Conservation (phyloP, 345 rosid species). For the Salix koriyanagi region DNA sequence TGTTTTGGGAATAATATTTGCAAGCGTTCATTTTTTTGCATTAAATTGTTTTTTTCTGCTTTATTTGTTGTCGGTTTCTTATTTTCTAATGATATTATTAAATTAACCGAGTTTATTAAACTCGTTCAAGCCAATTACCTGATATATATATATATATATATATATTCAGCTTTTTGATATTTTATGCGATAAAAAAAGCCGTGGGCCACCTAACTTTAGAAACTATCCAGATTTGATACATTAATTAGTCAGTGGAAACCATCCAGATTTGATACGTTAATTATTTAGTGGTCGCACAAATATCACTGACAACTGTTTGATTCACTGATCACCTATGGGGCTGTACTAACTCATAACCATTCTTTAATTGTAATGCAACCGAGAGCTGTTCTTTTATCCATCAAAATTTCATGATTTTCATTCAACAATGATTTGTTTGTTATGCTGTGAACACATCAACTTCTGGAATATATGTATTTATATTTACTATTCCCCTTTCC, state of each 20-base stretch:
- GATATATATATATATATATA: too few species aligned
- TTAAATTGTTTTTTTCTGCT: too few species aligned
- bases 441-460: neutral
- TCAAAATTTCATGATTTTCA: neutral
- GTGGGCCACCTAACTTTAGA: too few species aligned
- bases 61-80: too few species aligned
- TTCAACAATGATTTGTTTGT: conserved; percentile 6
- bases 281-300: neutral
- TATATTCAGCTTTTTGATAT: too few species aligned
- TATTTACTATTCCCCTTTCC: neutral
- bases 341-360: neutral
- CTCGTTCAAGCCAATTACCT: too few species aligned
- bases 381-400: neutral
- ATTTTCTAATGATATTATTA: too few species aligned
- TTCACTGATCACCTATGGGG: neutral
- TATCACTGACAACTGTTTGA: neutral
- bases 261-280: neutral
- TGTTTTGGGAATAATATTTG: too few species aligned
- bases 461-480: conserved; percentile 7
- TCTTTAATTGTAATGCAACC: neutral
- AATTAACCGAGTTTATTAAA: too few species aligned
- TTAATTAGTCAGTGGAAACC: neutral
- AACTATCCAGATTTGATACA: too few species aligned
- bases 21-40: too few species aligned
- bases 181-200: too few species aligned